Evolutionary conservation across 2,329 filamentous ascomycete genomes (phyloP), one percentile per base, ranked within the genome.

Genomic region (Aspergillus proliferans): DNA sequence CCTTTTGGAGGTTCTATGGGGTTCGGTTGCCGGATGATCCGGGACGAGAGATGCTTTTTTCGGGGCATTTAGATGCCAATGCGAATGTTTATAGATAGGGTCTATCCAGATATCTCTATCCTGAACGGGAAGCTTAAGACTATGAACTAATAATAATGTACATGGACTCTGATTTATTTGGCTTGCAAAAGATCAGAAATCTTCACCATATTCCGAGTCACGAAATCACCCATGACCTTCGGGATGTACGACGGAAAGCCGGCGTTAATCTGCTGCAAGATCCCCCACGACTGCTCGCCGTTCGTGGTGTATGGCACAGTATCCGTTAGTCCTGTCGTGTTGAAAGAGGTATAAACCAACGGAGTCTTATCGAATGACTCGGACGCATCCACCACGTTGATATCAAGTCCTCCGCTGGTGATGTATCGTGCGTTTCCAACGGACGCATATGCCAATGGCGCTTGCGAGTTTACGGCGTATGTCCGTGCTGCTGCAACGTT

Each of bases 11-110:
- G 8, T 62, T 61, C 22, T 58, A 51, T 39, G 48, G 50, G 1
- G 49, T 63, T 21, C 24, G 46, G 14, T 14, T 55, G 14, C 54
- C 59, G 1, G 45, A 54, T 39, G 61, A 64, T 44, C 60, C 57
- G 2, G 53, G 54, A 7, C 43, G 15, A 14, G 40, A 46, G 9
- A 42, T 21, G 28, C 38, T 54, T 21, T 49, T 52, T 14, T 56
- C 52, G 3, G 57, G 58, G 10, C 52, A 57, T 52, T 18, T 54
- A 8, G 26, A 30, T 30, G 26, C 10, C 10, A 4, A 10, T 30
- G 26, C 26, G 10, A 12, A 30, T 30, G 26, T 30, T 30, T 30
- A 30, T 30, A 30, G 4, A 9, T 30, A 30, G 26, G 4, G 10
- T 5, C 26, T 30, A 8, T 10, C 26, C 4, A 30, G 10, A 30